These are phyloP conservation scores for Lipomyces anomalus DNA, from an alignment of 805 yeast species.

Conservation along the genomic window DNA sequence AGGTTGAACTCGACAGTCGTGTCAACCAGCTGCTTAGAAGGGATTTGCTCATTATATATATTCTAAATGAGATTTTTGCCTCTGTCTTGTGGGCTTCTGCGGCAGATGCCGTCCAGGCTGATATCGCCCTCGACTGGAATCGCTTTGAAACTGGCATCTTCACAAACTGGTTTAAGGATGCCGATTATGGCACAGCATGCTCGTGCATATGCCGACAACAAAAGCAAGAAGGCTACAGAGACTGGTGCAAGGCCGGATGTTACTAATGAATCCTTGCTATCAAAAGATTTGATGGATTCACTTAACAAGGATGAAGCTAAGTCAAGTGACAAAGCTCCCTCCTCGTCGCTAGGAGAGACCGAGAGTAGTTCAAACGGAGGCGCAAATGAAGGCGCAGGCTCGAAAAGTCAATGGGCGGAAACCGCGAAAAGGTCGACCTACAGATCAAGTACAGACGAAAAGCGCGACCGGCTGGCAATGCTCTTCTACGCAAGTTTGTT, in stretches of 20 bases:
- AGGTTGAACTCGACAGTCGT: background rate
- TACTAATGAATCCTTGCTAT: constrained; percentile 19
- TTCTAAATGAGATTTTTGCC: constrained; percentile 12
- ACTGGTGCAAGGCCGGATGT: constrained; percentile 19
- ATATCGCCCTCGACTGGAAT: too few species aligned
- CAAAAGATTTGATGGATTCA: constrained; percentile 14
- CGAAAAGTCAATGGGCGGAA: constrained; percentile 47
- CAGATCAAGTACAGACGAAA: constrained; percentile 32
- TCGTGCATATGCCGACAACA: constrained; percentile 11
- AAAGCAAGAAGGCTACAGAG: too few species aligned
- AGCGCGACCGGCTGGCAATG: background rate
- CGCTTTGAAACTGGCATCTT: too few species aligned
- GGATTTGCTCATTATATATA: too few species aligned
- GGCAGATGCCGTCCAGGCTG: constrained; percentile 1
- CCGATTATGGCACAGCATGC: too few species aligned
- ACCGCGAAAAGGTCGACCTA: constrained; percentile 39
- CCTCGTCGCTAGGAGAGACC: constrained; percentile 29
- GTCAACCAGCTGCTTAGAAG: background rate
- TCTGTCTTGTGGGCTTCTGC: constrained; percentile 4
- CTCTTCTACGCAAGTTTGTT: background rate
- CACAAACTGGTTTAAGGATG: too few species aligned
- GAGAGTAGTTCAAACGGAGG: too few species aligned
- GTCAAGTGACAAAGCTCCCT: too few species aligned
- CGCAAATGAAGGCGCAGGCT: constrained; percentile 1
- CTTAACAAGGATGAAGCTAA: constrained; percentile 1